These are phyloP conservation scores for Russula sp. DNA, from an alignment of 768 basidiomycete genomes.

Conservation along the genomic window DNA sequence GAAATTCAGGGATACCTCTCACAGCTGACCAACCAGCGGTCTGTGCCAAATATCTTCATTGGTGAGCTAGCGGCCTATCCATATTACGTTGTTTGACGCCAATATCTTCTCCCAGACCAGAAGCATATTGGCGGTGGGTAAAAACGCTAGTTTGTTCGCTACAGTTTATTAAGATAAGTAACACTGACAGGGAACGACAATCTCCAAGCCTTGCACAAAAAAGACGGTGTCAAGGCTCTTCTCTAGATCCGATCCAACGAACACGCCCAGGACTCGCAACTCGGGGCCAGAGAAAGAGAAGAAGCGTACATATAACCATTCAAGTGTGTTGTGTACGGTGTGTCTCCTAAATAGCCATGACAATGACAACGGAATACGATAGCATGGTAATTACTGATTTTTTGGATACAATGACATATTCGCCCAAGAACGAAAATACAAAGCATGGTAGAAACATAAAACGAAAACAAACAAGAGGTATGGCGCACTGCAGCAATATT, in stretches of 20 bases:
- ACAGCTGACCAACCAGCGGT: slow-evolving; percentile 56
- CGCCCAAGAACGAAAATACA: not conserved
- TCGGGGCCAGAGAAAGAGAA: not conserved
- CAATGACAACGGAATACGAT: not conserved
- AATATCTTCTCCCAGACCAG: slow-evolving; percentile 30
- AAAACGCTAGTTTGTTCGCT: not conserved
- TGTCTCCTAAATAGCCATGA: not conserved
- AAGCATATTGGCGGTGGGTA: slow-evolving; percentile 50
- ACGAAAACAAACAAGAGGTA: not conserved
- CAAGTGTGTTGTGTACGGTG: not conserved
- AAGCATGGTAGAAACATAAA: not conserved
- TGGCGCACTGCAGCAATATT: not conserved
- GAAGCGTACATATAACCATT: not conserved
- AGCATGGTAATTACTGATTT: not conserved
- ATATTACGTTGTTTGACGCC: not conserved
- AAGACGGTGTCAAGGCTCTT: slow-evolving; percentile 12
- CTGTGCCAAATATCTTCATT: slow-evolving; percentile 75
- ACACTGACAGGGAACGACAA: slow-evolving; percentile 15
- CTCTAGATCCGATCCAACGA: slow-evolving; percentile 2
- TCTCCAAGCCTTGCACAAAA: slow-evolving; percentile 14
- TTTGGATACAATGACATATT: not conserved
- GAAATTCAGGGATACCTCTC: slow-evolving; percentile 61
- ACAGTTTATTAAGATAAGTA: not conserved
- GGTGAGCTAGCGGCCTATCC: slow-evolving; percentile 34
- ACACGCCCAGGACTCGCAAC: not conserved